Evolutionary conservation across 2,329 filamentous ascomycete species (phyloP).

Genomic region (Fusarium denticulatum): DNA sequence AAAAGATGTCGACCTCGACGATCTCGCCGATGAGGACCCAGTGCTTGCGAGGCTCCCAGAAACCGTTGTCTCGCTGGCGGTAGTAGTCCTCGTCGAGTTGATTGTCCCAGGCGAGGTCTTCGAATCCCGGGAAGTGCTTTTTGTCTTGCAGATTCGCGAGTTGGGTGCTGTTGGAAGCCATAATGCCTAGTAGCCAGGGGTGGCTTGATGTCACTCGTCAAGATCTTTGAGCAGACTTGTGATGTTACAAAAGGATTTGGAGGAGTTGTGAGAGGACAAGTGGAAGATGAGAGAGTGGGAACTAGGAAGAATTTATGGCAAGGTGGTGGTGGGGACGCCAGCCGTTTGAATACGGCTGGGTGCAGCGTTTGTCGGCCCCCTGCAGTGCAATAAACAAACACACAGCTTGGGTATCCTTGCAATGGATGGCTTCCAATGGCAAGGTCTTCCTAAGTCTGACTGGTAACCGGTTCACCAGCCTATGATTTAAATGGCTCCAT

Average conservation of each 20-base stretch:
- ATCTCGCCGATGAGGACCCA: constrained; percentile 33
- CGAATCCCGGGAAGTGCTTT: constrained; percentile 7
- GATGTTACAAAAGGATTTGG: rapidly evolving
- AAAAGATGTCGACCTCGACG: background rate
- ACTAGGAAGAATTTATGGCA: background rate
- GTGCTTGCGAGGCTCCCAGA: constrained; percentile 1
- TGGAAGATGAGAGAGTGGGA: background rate
- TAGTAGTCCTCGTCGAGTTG: background rate
- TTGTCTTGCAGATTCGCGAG: background rate
- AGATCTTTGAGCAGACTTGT: no score
- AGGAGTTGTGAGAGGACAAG: rapidly evolving
- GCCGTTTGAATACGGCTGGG: background rate
- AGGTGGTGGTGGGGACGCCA: background rate
- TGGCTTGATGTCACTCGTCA: background rate
- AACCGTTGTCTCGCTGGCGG: background rate
- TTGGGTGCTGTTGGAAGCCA: background rate
- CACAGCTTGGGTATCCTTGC: background rate
- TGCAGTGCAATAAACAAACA: background rate
- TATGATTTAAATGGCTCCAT: no score
- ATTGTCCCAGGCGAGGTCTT: background rate
- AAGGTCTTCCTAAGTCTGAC: rapidly evolving
- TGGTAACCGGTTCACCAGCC: rapidly evolving
- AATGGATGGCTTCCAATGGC: no score
- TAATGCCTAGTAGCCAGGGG: rapidly evolving
- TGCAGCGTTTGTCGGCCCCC: background rate